Base-by-base conservation (phyloP, 2,329 filamentous ascomycete genomes). In the Ampelomyces quisqualis region DNA sequence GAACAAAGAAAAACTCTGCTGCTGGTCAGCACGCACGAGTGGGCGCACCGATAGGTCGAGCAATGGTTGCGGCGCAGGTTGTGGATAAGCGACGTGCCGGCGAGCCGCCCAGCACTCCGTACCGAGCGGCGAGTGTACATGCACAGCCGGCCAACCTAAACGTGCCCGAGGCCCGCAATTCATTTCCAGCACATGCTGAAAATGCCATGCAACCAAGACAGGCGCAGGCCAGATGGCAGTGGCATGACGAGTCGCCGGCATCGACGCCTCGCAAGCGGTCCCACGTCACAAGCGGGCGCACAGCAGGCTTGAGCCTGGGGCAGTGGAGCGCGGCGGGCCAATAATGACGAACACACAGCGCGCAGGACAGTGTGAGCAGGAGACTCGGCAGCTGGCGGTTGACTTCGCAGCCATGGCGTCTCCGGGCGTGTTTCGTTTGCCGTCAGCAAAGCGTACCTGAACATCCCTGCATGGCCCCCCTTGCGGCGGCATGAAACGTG, bases 121-220 rank as follows among this genome's bases (percentile, higher is more conserved):
- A 53, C 38, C 21, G 32, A 34, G 26, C 35, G 28, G 38, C 39
- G 13, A 31, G 41, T 43, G 36, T 20, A 22, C 18, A n/a, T 10
- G 43, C 41, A 53, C 58, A 62, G 51, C 58, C 34, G 43, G 42
- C 50, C 35, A 48, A 45, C 23, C 43, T 21, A 24, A 40, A 38
- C 17, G 32, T 45, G 45, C 51, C 49, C 38, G 20, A 35, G 62
- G 27, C 47, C 62, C 63, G 60, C 46, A 59, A 55, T 59, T 67
- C 60, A 67, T 64, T 47, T 64, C 55, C 15, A 35, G 49, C 42
- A 57, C 60, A 60, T 58, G 47, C 45, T 47, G 50, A 55, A 49
- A 47, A 53, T 54, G 55, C 43, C 48, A 54, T 50, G 38, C 37
- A 32, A 33, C 34, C 31, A 27, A 22, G 26, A 17, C 36, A 31